phyloP scores from a whole-genome alignment of 345 rosid genomes.

The Chamaenerion angustifolium region DNA sequence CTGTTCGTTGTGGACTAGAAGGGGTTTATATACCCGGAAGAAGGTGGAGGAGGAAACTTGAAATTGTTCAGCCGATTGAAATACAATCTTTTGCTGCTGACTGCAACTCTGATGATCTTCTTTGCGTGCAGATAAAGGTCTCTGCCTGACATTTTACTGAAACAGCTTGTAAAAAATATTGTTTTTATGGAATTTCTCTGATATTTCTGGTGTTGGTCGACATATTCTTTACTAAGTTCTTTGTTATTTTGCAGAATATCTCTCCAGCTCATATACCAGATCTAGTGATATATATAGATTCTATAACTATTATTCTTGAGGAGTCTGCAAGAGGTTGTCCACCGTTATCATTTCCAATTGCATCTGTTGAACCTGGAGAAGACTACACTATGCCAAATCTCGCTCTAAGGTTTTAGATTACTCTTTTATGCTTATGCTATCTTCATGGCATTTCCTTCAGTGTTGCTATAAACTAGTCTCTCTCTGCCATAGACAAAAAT shows the following conservation, averaged over 20 bases:
- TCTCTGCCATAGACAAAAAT: too few species aligned
- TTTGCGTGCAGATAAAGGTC: conserved; percentile 94
- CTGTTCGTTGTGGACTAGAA: conserved; percentile 87
- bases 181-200: background rate
- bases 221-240: conserved; percentile 5
- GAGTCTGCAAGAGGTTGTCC: conserved; percentile 66
- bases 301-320: conserved; percentile 75
- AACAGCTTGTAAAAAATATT: background rate
- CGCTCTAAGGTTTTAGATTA: conserved; percentile 54
- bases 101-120: conserved; percentile 90
- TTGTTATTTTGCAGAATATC: conserved; percentile 49
- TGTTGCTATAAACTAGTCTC: too few species aligned
- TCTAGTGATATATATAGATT: conserved; percentile 66
- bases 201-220: background rate
- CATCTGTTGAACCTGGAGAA: conserved; percentile 87
- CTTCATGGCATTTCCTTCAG: too few species aligned
- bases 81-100: conserved; percentile 71
- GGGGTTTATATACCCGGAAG: conserved; percentile 87
- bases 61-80: conserved; percentile 82
- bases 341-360: conserved; percentile 73
- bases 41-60: conserved; percentile 89
- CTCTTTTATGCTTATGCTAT: too few species aligned
- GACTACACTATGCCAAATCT: conserved; percentile 71
- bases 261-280: conserved; percentile 63
- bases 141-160: conserved; percentile 7